Percentiles rank a stretch among this genome's conserved stretches.
phyloP scores from a whole-genome alignment of 2,329 filamentous ascomycete genomes.

The Arthrobotrys sphaeroides region DNA sequence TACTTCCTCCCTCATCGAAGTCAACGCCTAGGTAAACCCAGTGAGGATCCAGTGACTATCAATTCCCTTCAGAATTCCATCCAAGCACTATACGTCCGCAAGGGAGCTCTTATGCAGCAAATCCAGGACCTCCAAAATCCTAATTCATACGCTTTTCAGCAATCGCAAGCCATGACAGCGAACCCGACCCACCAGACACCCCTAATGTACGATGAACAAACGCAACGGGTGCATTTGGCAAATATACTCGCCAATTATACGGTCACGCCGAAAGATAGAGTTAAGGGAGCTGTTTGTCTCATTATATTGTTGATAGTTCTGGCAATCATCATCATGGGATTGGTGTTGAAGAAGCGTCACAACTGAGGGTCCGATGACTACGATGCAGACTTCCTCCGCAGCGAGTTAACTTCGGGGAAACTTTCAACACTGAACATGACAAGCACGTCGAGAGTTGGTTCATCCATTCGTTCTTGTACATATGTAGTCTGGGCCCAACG shows the following conservation, averaged over 20 bases:
- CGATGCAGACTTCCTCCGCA: no score
- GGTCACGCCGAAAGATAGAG: background rate
- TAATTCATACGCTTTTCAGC: conserved; percentile 21
- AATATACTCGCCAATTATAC: background rate
- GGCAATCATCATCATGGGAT: background rate
- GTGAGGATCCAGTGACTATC: background rate
- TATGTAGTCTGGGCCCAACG: background rate
- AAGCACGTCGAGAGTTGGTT: no score
- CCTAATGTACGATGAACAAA: conserved; percentile 2
- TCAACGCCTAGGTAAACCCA: background rate
- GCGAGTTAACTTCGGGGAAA: no score
- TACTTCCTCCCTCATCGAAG: background rate
- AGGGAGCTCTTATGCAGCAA: background rate
- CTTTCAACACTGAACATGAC: no score
- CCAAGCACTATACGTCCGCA: conserved; percentile 8
- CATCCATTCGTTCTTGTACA: background rate
- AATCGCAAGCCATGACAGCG: conserved; percentile 33
- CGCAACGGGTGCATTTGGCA: background rate
- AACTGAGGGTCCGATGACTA: background rate
- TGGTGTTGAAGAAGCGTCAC: background rate
- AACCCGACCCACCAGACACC: background rate
- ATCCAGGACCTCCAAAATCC: conserved; percentile 33
- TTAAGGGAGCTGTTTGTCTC: background rate
- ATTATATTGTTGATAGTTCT: background rate
- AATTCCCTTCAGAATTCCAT: conserved; percentile 26